Percentiles rank a stretch among this genome's conserved stretches.
Evolutionary conservation across 1,284 basidiomycete genomes (phyloP).

Genomic region (Apiotrichum mycotoxinovorans): DNA sequence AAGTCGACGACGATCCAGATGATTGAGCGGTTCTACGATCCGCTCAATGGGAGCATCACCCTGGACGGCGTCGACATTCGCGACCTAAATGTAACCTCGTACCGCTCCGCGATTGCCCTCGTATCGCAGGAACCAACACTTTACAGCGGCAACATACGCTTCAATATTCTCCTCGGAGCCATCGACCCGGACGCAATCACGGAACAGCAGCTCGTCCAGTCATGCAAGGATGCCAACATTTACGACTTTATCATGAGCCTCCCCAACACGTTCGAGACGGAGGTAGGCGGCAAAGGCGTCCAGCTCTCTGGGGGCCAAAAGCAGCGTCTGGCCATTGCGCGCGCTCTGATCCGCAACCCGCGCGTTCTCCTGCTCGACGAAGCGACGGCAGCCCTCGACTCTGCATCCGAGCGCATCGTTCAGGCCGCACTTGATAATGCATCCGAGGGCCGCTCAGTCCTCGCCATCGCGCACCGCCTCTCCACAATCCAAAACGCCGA

Average conservation of each 20-base stretch:
- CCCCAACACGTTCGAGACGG: conserved; percentile 85
- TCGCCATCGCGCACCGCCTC: conserved; percentile 87
- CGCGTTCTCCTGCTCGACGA: conserved; percentile 86
- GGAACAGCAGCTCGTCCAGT: conserved; percentile 77
- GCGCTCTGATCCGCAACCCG: conserved; percentile 88
- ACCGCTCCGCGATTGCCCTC: conserved; percentile 76
- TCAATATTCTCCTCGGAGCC: conserved; percentile 85
- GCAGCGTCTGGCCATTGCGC: conserved; percentile 94
- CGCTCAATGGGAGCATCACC: conserved; percentile 46
- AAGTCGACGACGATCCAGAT: conserved; percentile 57
- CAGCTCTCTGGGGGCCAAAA: conserved; percentile 69
- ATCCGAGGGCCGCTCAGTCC: conserved; percentile 81
- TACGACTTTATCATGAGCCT: conserved; percentile 79
- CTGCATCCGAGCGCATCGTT: conserved; percentile 88
- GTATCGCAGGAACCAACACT: conserved; percentile 93
- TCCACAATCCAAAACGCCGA: conserved; percentile 93
- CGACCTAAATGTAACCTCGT: conserved; percentile 76
- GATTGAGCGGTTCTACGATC: conserved; percentile 57
- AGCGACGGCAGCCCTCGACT: conserved; percentile 91
- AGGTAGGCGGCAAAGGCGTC: conserved; percentile 90
- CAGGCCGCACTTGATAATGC: conserved; percentile 90
- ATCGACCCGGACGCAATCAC: conserved; percentile 81
- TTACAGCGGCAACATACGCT: conserved; percentile 80
- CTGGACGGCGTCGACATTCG: conserved; percentile 77
- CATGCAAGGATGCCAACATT: conserved; percentile 82